These are phyloP conservation scores for Stenogyne calaminthoides DNA, from an alignment of 305 asterid species.

Conservation along the genomic window DNA sequence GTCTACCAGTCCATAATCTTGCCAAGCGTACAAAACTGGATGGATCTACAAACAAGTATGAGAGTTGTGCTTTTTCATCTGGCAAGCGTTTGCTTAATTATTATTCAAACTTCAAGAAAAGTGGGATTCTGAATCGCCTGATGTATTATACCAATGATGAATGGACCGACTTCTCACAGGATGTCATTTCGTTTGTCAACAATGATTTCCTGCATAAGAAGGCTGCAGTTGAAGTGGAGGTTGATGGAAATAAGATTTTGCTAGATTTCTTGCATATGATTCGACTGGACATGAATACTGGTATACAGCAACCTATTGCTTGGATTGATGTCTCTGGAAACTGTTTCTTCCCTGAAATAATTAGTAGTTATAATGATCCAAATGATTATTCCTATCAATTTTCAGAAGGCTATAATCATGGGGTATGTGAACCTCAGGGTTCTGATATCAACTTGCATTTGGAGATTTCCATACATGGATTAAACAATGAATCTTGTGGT, in stretches of 20 bases:
- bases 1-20: constrained; percentile 38
- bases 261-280: constrained; percentile 85
- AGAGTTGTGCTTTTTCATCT: constrained; percentile 35
- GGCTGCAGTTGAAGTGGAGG: constrained; percentile 61
- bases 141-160: constrained; percentile 52
- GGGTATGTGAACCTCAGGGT: constrained; percentile 42
- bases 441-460: constrained; percentile 33
- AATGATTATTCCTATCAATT: constrained; percentile 31
- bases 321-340: constrained; percentile 88
- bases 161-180: constrained; percentile 49
- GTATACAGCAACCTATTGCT: constrained; percentile 71
- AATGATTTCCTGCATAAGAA: constrained; percentile 61
- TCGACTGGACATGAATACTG: constrained; percentile 68
- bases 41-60: constrained; percentile 37
- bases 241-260: constrained; percentile 49
- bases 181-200: constrained; percentile 57
- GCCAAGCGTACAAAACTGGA: constrained; percentile 68
- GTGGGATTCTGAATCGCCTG: constrained; percentile 54
- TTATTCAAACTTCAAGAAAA: constrained; percentile 67
- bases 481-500: constrained; percentile 70
- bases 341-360: constrained; percentile 85
- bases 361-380: constrained; percentile 44
- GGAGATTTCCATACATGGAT: constrained; percentile 44
- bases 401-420: constrained; percentile 35
- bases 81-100: constrained; percentile 51